Evolutionary conservation across 257 asterid species (phyloP).

Genomic region (Solanum corneliomulleri): DNA sequence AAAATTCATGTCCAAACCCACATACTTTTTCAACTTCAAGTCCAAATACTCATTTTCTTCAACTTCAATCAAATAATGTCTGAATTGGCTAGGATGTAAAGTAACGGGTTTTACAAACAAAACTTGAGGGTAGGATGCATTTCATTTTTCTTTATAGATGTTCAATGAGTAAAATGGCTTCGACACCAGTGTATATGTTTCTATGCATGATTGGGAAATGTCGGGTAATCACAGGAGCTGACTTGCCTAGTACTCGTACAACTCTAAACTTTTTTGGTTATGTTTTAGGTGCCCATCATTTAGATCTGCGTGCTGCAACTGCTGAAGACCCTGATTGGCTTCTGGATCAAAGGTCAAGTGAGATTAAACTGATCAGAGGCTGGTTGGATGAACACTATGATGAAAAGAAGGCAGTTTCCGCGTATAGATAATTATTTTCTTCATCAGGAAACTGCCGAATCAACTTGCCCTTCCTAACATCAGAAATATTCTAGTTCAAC

Average conservation of each 20-base stretch:
- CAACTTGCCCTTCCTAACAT: not conserved
- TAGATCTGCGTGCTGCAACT: slow-evolving; percentile 73
- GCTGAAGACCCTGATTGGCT: slow-evolving; percentile 80
- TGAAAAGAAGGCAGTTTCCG: slow-evolving; percentile 17
- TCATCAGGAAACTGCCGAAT: not conserved
- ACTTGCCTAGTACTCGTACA: not conserved
- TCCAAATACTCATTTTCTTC: not conserved
- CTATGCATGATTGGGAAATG: not conserved
- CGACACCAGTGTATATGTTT: not conserved
- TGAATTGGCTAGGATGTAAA: not conserved
- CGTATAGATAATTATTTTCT: slow-evolving; percentile 7
- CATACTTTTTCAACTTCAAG: not conserved
- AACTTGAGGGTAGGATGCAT: not conserved
- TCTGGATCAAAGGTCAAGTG: slow-evolving; percentile 60
- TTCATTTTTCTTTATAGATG: not conserved
- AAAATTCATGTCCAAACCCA: not conserved
- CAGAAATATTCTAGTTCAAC: not conserved
- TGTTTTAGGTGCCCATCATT: slow-evolving; percentile 77
- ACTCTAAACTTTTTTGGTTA: not conserved
- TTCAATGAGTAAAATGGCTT: not conserved
- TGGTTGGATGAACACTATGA: slow-evolving; percentile 56
- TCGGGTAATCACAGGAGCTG: not conserved
- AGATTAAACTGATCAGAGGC: slow-evolving; percentile 41
- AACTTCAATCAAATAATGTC: not conserved
- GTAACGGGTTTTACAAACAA: not conserved